Base-by-base conservation (phyloP, 1,139 yeast species). In the Kazachstania sp. region DNA sequence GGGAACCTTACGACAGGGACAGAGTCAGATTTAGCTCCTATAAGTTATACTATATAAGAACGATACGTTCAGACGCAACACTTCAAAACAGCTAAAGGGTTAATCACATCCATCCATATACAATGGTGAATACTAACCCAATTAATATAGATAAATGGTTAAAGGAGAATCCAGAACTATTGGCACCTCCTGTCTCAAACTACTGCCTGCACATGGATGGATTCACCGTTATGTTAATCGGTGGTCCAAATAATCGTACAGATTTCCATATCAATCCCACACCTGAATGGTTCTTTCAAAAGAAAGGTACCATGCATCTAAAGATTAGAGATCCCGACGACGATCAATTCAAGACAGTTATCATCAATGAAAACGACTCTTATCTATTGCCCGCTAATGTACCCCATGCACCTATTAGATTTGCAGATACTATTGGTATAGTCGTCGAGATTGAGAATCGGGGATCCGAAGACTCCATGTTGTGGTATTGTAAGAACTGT, bases 211-310 rank as follows among this genome's bases (percentile, higher is more conserved):
- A 90, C 63, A 74, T 88, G 43, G 95, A 95, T 3, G 97, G 96
- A 0, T 86, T 86, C 61, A 88, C 97, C 1, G 86, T 87, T 40
- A 90, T 90, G 97, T 73, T 79, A 44, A 95, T 90, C 2, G 97
- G 97, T 7, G 97, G 97, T 0, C 97, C 97, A 2, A 90, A 90
- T 64, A 95, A 83, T 59, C 74, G 97, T 51, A 87, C 95, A 0
- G 97, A 90, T 63, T 90, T 86, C 65, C 97, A 90, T 62, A 78
- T 90, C 46, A 90, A 90, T 61, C 95, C 86, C 58, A 90, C 97
- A 0, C 97, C 97, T 0, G 97, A 88, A 60, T 90, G 88, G 77
- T 90, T 90, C 65, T 82, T 84, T 65, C 94, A 84, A 72, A 76
- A 83, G 63, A 86, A 86, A 65, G 97, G 97, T 2, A 71, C 74